Percentiles rank a stretch among this genome's conserved stretches.
Evolutionary conservation across 83 land plant genomes (phyloP).

Genomic region (Thuja plicata): DNA sequence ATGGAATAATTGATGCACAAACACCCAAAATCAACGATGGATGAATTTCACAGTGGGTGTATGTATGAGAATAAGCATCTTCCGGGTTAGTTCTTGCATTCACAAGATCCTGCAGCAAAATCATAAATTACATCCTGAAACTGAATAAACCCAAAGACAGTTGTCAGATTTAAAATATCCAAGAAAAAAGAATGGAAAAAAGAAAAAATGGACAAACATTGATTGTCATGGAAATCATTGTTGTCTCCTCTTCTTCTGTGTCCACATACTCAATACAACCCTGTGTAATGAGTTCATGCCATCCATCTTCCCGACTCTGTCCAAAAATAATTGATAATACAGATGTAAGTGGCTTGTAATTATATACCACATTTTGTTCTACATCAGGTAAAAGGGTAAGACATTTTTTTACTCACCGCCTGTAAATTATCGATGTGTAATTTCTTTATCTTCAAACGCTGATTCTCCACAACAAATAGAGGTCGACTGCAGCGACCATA

Average conservation of each 20-base stretch:
- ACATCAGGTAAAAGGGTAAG: background rate
- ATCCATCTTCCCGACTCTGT: slow-evolving; percentile 82
- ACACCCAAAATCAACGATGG: slow-evolving; percentile 98
- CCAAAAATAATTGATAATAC: slow-evolving; percentile 11
- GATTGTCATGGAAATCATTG: slow-evolving; percentile 99
- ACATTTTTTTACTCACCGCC: slow-evolving; percentile 41
- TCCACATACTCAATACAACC: slow-evolving; percentile 99
- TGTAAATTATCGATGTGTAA: slow-evolving; percentile 80
- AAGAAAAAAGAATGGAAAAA: background rate
- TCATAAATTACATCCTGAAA: background rate
- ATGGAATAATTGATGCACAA: slow-evolving; percentile 98
- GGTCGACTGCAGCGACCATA: slow-evolving; percentile 99
- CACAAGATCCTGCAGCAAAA: slow-evolving; percentile 71
- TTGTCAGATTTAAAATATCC: background rate
- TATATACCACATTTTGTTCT: background rate
- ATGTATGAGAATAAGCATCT: slow-evolving; percentile 85
- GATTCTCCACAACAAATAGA: slow-evolving; percentile 96
- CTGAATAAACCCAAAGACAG: no score
- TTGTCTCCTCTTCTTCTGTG: slow-evolving; percentile 99
- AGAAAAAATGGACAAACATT: slow-evolving; percentile 36
- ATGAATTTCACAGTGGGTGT: slow-evolving; percentile 99
- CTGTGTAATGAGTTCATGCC: slow-evolving; percentile 95
- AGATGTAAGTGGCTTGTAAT: background rate
- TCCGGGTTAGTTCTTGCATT: slow-evolving; percentile 78
- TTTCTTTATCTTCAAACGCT: slow-evolving; percentile 88